Evolutionary conservation across 352 stramenopile genomes (phyloP).

Genomic region (Globisporangium okanoganense): DNA sequence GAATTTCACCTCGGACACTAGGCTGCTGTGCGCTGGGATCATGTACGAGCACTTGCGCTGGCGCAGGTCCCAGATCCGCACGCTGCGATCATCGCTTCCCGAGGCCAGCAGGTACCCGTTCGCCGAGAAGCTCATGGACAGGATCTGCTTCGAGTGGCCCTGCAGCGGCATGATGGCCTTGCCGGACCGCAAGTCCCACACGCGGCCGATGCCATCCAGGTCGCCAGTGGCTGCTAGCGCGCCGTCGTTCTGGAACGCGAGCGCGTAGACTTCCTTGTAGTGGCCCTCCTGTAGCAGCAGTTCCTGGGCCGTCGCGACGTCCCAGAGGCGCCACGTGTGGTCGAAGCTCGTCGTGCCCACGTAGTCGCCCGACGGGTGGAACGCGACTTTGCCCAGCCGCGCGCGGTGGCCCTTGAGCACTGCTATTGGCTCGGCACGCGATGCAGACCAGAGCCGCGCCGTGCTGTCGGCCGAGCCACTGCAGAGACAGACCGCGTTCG

Average conservation of each 20-base stretch:
- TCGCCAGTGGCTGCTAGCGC: constrained; percentile 93
- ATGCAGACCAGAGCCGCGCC: constrained; percentile 67
- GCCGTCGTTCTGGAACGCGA: constrained; percentile 95
- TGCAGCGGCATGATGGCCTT: constrained; percentile 88
- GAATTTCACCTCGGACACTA: constrained; percentile 92
- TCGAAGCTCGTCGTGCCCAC: constrained; percentile 96
- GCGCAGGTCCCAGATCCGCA: constrained; percentile 96
- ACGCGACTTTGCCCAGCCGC: constrained; percentile 86
- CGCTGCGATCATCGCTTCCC: constrained; percentile 94
- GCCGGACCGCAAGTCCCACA: constrained; percentile 96
- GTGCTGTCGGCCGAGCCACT: constrained; percentile 77
- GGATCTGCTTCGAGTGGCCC: constrained; percentile 95
- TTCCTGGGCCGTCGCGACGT: constrained; percentile 90
- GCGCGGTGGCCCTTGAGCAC: constrained; percentile 69
- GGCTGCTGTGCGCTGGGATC: constrained; percentile 92
- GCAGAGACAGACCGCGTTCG: constrained; percentile 61
- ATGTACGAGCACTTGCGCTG: constrained; percentile 89
- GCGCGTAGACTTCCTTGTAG: constrained; percentile 92
- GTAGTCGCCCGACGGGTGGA: constrained; percentile 92
- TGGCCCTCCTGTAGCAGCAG: constrained; percentile 97
- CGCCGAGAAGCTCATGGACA: constrained; percentile 90
- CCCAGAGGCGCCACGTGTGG: constrained; percentile 97
- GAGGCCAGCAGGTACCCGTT: constrained; percentile 94
- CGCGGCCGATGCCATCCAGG: constrained; percentile 89
- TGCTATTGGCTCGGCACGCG: constrained; percentile 44